Conservation (phyloP, 345 rosid species). For the Populus davidiana region DNA sequence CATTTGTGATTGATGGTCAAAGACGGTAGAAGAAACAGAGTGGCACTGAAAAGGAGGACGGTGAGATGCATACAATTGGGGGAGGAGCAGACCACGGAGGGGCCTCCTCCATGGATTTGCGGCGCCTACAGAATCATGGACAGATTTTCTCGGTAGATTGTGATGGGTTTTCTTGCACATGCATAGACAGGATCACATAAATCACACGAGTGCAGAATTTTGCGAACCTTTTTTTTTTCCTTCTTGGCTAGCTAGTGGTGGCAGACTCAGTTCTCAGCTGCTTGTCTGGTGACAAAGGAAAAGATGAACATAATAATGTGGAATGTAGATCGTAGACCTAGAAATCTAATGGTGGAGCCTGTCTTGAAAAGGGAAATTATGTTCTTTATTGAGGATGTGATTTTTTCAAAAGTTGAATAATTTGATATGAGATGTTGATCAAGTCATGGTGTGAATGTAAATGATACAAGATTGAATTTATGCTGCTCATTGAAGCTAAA, state of each 20-base stretch:
- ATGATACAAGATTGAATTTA: too few relatives aligned
- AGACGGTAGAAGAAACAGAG: neutral
- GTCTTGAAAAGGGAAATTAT: too few relatives aligned
- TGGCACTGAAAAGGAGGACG: neutral
- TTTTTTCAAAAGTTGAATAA: too few relatives aligned
- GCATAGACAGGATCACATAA: neutral
- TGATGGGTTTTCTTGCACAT: neutral
- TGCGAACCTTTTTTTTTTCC: neutral
- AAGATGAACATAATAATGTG: neutral
- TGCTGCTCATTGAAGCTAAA: too few relatives aligned
- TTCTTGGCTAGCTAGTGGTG: neutral
- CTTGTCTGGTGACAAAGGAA: neutral
- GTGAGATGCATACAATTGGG: constrained; percentile 3
- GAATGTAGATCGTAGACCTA: neutral
- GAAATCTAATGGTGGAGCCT: neutral
- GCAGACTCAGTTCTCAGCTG: neutral
- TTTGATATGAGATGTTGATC: too few relatives aligned
- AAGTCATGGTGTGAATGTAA: too few relatives aligned
- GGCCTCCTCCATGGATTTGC: constrained; percentile 4
- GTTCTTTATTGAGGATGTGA: too few relatives aligned
- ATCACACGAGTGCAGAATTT: constrained; percentile 6
- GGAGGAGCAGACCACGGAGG: too few relatives aligned
- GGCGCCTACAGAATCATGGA: constrained; percentile 16
- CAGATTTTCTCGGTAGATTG: neutral
- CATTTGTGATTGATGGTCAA: too few relatives aligned